Evolutionary conservation across 305 asterid species (phyloP), one percentile per base, ranked within the genome.

Genomic region (Rubia peregrina): DNA sequence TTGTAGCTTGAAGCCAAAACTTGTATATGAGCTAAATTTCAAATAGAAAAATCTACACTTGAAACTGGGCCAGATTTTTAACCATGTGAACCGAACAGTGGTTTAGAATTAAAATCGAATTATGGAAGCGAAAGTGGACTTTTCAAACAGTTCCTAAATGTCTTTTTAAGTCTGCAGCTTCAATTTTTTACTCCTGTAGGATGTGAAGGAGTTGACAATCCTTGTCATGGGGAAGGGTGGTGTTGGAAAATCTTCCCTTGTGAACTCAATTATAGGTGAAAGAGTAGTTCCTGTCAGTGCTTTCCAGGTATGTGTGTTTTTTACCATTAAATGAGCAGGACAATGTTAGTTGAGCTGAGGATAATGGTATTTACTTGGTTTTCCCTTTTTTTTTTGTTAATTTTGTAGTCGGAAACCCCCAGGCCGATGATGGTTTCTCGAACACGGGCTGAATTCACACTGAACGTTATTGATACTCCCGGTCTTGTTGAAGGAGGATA

Each of bases 211-310:
- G 16, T 68, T 94, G 83, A 94, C 99, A 17, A 79, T 94, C 78
- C 90, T 94, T 72, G 95, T 94, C 72, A 87, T 91, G 96, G 99
- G 99, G 72, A 94, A 94, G 87, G 90, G 97, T 0, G 97, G 97
- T 65, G 97, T 94, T 70, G 99, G 99, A 61, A 94, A 94, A 80
- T 94, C 99, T 43, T 94, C 99, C 62, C 85, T 93, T 9, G 83
- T 94, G 76, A 94, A 94, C 76, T 94, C 99, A 30, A 85, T 94
- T 44, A 73, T 94, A 6, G 96, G 96, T 36, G 99, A 94, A 74
- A 85, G 96, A 82, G 95, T 83, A 69, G 97, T 89, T 51, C 77
- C 95, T 74, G 90, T 87, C 75, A 86, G 99, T 79, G 96, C 97
- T 79, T 94, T 94, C 75, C 97, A 91, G 97, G 99, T 91, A 82